Conservation (phyloP, 2,329 filamentous ascomycete genomes). For the Lomentospora prolificans region DNA sequence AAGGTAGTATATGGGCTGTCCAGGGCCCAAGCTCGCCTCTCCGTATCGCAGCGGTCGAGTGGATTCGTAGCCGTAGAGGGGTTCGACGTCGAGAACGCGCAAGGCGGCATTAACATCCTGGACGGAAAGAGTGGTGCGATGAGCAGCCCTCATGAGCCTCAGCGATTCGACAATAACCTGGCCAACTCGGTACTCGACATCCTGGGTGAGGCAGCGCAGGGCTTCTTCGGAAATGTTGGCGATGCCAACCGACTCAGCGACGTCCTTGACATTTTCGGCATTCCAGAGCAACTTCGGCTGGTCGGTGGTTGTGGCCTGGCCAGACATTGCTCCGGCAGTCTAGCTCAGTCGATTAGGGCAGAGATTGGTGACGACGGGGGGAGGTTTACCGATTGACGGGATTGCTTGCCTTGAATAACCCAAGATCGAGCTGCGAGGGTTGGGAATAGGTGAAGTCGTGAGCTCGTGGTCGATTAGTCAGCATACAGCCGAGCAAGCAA, state of each 20-base stretch:
- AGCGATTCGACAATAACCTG: slow-evolving; percentile 90
- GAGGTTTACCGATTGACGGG: background rate
- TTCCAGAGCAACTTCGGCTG: slow-evolving; percentile 72
- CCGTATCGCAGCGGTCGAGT: slow-evolving; percentile 82
- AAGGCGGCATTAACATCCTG: slow-evolving; percentile 84
- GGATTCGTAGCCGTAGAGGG: slow-evolving; percentile 92
- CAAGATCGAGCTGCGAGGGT: background rate
- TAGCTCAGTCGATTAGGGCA: background rate
- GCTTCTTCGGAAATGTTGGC: slow-evolving; percentile 73
- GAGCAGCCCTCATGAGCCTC: slow-evolving; percentile 89
- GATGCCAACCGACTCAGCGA: slow-evolving; percentile 92
- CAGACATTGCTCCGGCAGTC: slow-evolving; percentile 3
- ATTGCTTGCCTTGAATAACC: background rate
- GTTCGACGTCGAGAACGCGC: slow-evolving; percentile 81
- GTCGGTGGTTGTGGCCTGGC: slow-evolving; percentile 5
- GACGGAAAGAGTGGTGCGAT: slow-evolving; percentile 77
- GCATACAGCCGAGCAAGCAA: too few relatives aligned
- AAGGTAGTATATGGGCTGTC: slow-evolving; percentile 91
- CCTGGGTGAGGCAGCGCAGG: slow-evolving; percentile 76
- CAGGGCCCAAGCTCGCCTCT: slow-evolving; percentile 85
- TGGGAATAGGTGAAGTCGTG: background rate
- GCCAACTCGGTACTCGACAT: slow-evolving; percentile 89
- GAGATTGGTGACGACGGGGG: background rate
- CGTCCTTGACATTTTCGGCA: slow-evolving; percentile 87
- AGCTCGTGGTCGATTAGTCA: too few relatives aligned